Evolutionary conservation across 352 stramenopile genomes (phyloP).

Genomic region (Globisporangium viniferum): DNA sequence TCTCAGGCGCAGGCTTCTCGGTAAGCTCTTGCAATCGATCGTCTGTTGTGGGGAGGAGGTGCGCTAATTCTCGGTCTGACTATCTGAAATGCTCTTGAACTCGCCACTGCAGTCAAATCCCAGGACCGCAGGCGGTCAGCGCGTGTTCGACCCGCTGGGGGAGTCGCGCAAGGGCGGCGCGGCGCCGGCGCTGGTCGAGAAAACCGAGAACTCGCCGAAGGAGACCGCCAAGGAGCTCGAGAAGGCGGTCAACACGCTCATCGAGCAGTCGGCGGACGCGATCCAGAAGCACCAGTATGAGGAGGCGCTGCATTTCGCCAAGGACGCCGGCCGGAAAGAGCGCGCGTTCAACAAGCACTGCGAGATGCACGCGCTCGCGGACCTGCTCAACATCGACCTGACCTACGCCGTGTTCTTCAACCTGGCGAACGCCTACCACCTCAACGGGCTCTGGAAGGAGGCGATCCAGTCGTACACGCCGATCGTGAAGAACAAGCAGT

Average conservation of each 20-base stretch:
- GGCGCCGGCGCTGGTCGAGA: conserved; percentile 83
- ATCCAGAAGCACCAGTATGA: conserved; percentile 75
- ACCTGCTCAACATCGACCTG: conserved; percentile 92
- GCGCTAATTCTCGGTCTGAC: too few relatives aligned
- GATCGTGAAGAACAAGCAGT: conserved; percentile 97
- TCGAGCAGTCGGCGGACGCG: conserved; percentile 88
- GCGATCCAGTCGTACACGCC: conserved; percentile 93
- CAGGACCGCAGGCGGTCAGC: conserved; percentile 58
- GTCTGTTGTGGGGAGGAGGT: too few relatives aligned
- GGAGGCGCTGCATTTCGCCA: conserved; percentile 85
- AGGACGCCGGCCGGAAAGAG: conserved; percentile 89
- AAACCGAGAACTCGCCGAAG: conserved; percentile 90
- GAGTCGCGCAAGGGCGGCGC: conserved; percentile 77
- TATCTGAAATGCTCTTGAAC: background rate
- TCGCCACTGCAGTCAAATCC: conserved; percentile 64
- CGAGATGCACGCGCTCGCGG: conserved; percentile 82
- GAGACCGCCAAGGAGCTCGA: conserved; percentile 91
- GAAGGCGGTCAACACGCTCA: conserved; percentile 87
- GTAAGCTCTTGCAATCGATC: conserved; percentile 25
- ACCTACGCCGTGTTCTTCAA: conserved; percentile 96
- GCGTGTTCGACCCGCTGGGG: conserved; percentile 90
- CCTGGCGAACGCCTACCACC: conserved; percentile 91
- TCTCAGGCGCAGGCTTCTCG: conserved; percentile 90
- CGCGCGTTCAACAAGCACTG: conserved; percentile 89
- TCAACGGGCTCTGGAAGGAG: conserved; percentile 93